Evolutionary conservation across 768 basidiomycete species (phyloP), one percentile per base, ranked within the genome.

Genomic region (Leccinum rimulosum): DNA sequence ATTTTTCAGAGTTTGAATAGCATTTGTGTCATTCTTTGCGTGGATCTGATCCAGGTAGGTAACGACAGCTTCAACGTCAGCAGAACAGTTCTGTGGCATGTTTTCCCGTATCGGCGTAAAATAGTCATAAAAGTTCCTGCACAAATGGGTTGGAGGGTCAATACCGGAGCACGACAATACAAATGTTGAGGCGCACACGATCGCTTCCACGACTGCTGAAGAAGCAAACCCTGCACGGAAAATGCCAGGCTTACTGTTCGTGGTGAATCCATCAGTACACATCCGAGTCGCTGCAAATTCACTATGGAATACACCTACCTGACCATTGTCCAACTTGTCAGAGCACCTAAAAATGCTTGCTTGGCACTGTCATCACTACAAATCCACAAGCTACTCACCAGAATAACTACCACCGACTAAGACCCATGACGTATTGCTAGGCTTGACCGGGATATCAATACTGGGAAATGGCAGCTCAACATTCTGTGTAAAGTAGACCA

Each of bases 71-170:
- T 87, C 74, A 31, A 89, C 79, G 65, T 91, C 89, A 0, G 86
- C 80, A 8, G 87, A 89, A 72, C 89, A 91, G 70, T 91, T 91
- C 61, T 63, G 62, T 2, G 88, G 84, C 86, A 89, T 89, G 65
- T 82, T 74, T 63, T 82, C 76, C 15, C 83, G 83, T 63, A 88
- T 82, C 12, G 88, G 88, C 59, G 88, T 87, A 69, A 87, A 89
- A 66, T 89, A 91, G 61, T 76, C 76, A 27, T 65, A 64, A 48
- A 57, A 68, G n/a, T 70, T 59, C 14, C 68, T 70, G 33, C 9
- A 25, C n/a, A 50, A 9, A 60, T 63, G 33, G 15, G 19, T 49
- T 27, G 48, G 27, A n/a, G 17, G 7, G 14, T 43, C 43, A 17
- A n/a, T 28, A n/a, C 3, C 11, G 2, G n/a, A 47, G 48, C 14